Percentiles rank a stretch among this genome's conserved stretches.
phyloP scores from a whole-genome alignment of 1,284 basidiomycete species.

The Tilletia walkeri region DNA sequence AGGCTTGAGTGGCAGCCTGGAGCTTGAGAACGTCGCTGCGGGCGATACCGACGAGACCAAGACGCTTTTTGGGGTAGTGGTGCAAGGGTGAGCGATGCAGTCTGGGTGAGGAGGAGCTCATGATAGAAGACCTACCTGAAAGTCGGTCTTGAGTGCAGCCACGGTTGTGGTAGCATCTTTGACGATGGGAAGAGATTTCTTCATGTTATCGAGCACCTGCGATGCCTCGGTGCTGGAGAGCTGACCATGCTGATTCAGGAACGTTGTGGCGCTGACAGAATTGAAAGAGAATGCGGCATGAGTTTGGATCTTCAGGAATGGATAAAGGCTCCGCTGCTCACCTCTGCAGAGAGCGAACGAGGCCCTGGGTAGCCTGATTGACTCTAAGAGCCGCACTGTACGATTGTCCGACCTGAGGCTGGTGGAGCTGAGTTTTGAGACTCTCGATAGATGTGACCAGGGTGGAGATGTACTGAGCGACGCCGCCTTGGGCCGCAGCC shows the following conservation, averaged over 20 bases:
- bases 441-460: background rate
- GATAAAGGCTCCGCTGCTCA: background rate
- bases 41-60: background rate
- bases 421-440: background rate
- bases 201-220: background rate
- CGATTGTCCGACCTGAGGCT: background rate
- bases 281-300: no score
- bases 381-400: background rate
- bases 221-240: background rate
- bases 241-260: background rate
- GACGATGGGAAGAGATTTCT: background rate
- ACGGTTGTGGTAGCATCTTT: background rate
- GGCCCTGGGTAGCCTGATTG: background rate
- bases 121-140: background rate
- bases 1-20: background rate
- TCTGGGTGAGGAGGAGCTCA: background rate
- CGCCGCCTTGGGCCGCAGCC: background rate
- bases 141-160: background rate
- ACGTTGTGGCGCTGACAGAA: background rate
- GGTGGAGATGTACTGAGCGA: background rate
- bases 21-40: background rate
- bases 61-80: background rate
- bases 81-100: background rate
- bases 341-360: background rate
- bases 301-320: background rate